Evolutionary conservation across 495 filamentous ascomycete genomes (phyloP), one percentile per base, ranked within the genome.

Genomic region (Lentithecium fluviatile): DNA sequence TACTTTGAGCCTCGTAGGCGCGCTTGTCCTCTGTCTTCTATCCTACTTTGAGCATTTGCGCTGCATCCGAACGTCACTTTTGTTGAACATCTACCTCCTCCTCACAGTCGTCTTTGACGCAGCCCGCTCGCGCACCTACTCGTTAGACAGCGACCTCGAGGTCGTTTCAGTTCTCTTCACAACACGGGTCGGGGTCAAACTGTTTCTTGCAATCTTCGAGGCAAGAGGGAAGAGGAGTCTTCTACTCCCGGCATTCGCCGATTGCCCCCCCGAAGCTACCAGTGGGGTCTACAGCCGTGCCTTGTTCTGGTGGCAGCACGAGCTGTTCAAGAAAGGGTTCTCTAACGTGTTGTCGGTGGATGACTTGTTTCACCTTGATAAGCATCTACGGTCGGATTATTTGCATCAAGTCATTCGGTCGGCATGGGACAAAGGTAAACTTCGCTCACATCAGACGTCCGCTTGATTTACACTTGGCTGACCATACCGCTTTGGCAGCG

Each of bases 291-390:
- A 80, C 54, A 80, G 74, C 55, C 74, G 74, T 13, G 71, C 68
- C 0, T 68, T 83, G 2, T 87, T 85, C 66, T 80, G 69, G 58
- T 88, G 85, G 84, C 70, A 87, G 51, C 85, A 83, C 60, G 69
- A 66, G 15, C 60, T 87, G 2, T 80, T 88, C 50, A 43, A 47
- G 11, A 56, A 65, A 50, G 66, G 66, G 0, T 68, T 58, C 32
- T 52, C 56, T 8, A 61, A 58, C 13, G 25, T 43, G 7, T 40
- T 68, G 19, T 19, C 51, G 3, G 46, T 68, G 6, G 66, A 68
- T 19, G 60, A 67, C 21, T 45, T 70, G 6, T 70, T 58, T 29
- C 13, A 52, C 8, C 51, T 64, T 17, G 61, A 65, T 24, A 65
- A 60, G 24, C 56, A 68, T 46, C 26, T 68, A 15, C 10, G 32